Base-by-base conservation (phyloP, 2,329 filamentous ascomycete genomes). In the Trichoderma lentiforme region DNA sequence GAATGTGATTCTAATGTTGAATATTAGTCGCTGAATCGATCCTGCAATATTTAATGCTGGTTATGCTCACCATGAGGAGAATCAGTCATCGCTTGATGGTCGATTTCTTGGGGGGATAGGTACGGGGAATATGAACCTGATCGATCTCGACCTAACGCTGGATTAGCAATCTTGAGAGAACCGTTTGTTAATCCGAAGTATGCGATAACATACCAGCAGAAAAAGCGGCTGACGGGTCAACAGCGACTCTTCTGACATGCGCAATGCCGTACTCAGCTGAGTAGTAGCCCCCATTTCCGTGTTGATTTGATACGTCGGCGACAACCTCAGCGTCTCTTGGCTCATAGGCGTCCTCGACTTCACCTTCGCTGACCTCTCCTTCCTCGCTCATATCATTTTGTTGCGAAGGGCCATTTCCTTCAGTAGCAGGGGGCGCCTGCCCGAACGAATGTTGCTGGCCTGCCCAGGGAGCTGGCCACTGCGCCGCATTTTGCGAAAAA, bases 321-420 rank as follows among this genome's bases (percentile, higher is more conserved):
- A 58, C 32, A 53, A 14, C 32, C 57, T 64, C 71, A 39, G 70
- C 64, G 18, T 75, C 74, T 15, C 68, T 72, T 11, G 86, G 84
- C 63, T 88, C 86, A 73, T 89, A 89, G 3, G 86, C 76, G 75
- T 89, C 86, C 64, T 89, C 87, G 63, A 87, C 85, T 75, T 91
- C 90, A 21, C 86, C 88, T 76, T 95, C 93, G 74, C 89, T 92
- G 34, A 96, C 80, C 79, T 97, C 93, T 18, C 92, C 93, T 76
- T 97, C 93, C 77, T 96, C 93, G 61, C 77, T 75, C 3, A 70
- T 75, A 47, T 77, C 76, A 7, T 75, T 74, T 34, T 74, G 66
- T 30, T 73, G 56, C 21, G 21, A 34, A 30, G 24, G 56, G n/a
- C 14, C 12, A 36, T 61, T 69, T 12, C 6, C 36, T 43, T 36